Evolutionary conservation across 441 rosid genomes (phyloP), one percentile per base, ranked within the genome.

Genomic region (Gossypium gossypioides): DNA sequence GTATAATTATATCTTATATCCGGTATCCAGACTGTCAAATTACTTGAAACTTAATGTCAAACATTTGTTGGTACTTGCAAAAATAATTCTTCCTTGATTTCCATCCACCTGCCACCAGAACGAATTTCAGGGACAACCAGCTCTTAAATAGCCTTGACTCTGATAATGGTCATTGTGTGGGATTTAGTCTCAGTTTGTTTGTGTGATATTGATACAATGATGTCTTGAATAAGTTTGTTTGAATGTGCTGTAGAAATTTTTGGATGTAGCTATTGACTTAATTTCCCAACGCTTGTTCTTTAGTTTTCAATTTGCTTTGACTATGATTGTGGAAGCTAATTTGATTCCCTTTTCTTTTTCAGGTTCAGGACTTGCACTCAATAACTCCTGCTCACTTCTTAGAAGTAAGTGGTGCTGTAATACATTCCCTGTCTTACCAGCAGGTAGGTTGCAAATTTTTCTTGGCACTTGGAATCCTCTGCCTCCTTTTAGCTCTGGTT

Each of bases 311-410:
- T 32, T 61, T 58, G 69, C 42, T 29, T 74, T 51, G 46, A 27
- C 37, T 51, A 16, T 77, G 60, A 50, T 73, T 22, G 69, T 56
- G 40, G 50, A 66, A 27, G 57, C 61, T 75, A 25, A 72, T 22
- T 68, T 68, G 58, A 73, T n/a, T 42, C 50, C 50, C 46, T 72
- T 65, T 62, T 50, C 57, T 46, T 73, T 48, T 25, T 85, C 84
- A 96, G 99, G 96, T 93, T 78, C 96, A 96, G 76, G 92, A 96
- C 91, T 82, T 96, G 73, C 99, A 96, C 82, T 84, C 83, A 3
- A 88, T 96, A 72, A 92, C 99, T 79, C 99, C 98, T 72, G 82
- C 85, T 74, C 78, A 86, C 74, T 96, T 96, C 84, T 83, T 96
- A 76, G 98, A 96, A 93, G 91, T 96, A 44, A 91, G 98, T 75